Evolutionary conservation across 805 yeast genomes (phyloP), one percentile per base, ranked within the genome.

Genomic region (Yamadazyma akitaensis): DNA sequence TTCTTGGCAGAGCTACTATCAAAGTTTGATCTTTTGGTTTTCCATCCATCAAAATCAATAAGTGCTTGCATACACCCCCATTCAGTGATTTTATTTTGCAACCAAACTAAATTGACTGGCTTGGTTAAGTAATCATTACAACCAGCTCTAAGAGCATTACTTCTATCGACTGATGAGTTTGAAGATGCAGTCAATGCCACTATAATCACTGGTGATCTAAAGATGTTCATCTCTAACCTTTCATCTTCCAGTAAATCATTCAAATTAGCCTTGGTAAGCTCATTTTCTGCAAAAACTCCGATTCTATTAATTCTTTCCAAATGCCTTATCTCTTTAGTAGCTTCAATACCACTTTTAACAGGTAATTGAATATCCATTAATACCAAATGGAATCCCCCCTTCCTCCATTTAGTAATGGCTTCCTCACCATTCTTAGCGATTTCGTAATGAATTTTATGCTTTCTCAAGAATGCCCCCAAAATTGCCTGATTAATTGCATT

Each of bases 31-130:
- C 53, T 26, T 28, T 60, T 64, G 14, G 48, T 54, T 43, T 79
- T 81, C 95, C 97, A 94, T 33, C 95, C 92, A 62, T 94, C 97
- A 64, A 86, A 92, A 65, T 92, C 96, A 62, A 92, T 91, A 42
- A 92, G 70, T 0, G 97, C 97, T 67, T 92, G 99, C 98, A 92
- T 92, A 65, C 98, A 92, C 0, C 99, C 98, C 98, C 98, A 94
- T 65, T 92, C 97, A 0, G 90, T 85, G 43, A 94, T 87, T 66
- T 94, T 94, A 60, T 88, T 88, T 58, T 90, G 88, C 40, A 94
- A 72, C 99, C 99, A 94, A 41, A 82, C 88, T 55, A 92, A 72
- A 56, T 90, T 92, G 8, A 94, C 98, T 0, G 99, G 99, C 56
- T 94, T 94, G 9, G 97, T 94, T 55, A 94, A 68, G 68, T 85